Percentiles rank a stretch among this genome's conserved stretches.
Conservation (phyloP, 108 stramenopile genomes). For the Pseudonitzschia delicatissima region DNA sequence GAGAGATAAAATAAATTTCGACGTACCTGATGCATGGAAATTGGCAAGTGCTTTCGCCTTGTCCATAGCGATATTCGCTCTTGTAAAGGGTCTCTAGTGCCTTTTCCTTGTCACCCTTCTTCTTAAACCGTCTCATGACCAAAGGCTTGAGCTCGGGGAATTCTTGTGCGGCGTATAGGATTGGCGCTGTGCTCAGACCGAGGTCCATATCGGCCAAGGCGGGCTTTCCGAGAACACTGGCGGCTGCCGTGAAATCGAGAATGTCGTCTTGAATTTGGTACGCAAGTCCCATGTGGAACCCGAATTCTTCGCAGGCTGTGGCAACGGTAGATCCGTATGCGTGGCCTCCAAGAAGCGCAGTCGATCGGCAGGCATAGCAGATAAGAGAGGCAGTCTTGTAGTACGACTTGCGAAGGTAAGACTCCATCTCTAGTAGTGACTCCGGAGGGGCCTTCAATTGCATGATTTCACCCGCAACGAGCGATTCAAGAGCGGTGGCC, state of each 20-base stretch:
- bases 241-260: conserved; percentile 91
- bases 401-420: conserved; percentile 91
- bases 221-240: conserved; percentile 81
- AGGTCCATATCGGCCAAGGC: conserved; percentile 84
- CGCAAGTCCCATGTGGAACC: conserved; percentile 95
- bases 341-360: conserved; percentile 90
- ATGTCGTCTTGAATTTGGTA: conserved; percentile 98
- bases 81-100: conserved; percentile 80
- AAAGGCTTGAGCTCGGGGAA: conserved; percentile 69
- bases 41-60: conserved; percentile 79
- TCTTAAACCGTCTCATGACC: conserved; percentile 90
- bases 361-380: conserved; percentile 87
- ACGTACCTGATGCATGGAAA: conserved; percentile 90
- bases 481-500: conserved; percentile 93
- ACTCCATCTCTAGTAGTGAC: conserved; percentile 86
- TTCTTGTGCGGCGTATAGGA: conserved; percentile 93
- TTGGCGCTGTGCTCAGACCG: conserved; percentile 95
- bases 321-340: conserved; percentile 80
- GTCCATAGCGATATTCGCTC: conserved; percentile 83
- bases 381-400: conserved; percentile 98
- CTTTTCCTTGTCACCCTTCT: conserved; percentile 90
- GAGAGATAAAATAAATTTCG: background rate
- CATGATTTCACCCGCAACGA: conserved; percentile 98
- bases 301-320: conserved; percentile 94
- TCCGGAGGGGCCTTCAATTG: conserved; percentile 87